phyloP scores from a whole-genome alignment of 2,329 filamentous ascomycete species.

The Ophiobolus disseminans region DNA sequence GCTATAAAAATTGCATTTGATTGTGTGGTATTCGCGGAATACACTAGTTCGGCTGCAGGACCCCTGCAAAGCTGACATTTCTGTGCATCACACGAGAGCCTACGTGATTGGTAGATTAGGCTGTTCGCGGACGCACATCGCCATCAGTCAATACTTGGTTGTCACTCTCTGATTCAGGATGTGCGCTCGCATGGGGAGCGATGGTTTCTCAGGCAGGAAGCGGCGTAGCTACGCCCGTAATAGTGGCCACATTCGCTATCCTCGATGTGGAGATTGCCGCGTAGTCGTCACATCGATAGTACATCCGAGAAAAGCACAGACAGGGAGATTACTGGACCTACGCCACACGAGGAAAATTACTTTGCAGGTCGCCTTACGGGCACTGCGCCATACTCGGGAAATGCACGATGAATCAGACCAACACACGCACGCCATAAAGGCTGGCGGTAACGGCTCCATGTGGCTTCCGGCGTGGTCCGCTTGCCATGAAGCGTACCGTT shows the following conservation, averaged over 20 bases:
- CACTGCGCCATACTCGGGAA: background rate
- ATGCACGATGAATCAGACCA: background rate
- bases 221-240: background rate
- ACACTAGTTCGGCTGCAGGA: background rate
- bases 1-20: no score
- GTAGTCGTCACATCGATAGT: conserved; percentile 15
- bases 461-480: no score
- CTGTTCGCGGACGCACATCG: background rate
- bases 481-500: no score
- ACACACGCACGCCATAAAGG: background rate
- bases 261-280: conserved; percentile 5
- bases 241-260: background rate
- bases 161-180: no score
- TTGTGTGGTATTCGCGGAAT: background rate
- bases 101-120: background rate
- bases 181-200: no score
- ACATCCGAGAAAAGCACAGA: conserved; percentile 14
- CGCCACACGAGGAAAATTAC: conserved; percentile 9
- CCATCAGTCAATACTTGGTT: no score
- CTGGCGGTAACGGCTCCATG: no score
- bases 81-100: background rate
- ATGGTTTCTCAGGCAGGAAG: background rate
- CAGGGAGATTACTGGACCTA: conserved; percentile 13
- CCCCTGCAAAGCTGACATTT: background rate
- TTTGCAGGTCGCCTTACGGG: background rate